phyloP scores from a whole-genome alignment of 192 early-diverging fungal species.

The Lunasporangiospora selenospora region DNA sequence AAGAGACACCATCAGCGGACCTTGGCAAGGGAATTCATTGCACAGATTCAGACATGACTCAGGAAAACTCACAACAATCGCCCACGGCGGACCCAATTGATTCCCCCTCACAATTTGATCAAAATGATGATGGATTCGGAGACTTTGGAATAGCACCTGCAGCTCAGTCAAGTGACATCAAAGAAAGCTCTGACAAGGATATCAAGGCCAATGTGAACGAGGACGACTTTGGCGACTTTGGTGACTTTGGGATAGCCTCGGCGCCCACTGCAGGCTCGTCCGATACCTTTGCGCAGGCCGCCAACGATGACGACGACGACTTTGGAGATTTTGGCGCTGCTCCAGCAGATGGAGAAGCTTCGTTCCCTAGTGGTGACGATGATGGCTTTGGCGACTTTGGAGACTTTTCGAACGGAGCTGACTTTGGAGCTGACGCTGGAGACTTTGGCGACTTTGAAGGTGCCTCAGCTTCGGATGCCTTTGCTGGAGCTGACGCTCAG shows the following conservation, averaged over 20 bases:
- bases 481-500: conserved; percentile 11
- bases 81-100: too few species aligned
- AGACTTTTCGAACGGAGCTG: conserved; percentile 10
- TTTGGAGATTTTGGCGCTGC: conserved; percentile 11
- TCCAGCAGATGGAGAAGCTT: background rate
- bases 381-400: conserved; percentile 47
- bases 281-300: too few species aligned
- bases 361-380: conserved; percentile 22
- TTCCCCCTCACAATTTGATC: too few species aligned
- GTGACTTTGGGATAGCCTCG: conserved; percentile 12
- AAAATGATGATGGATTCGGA: conserved; percentile 21
- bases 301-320: conserved; percentile 3
- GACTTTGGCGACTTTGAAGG: conserved; percentile 45
- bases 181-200: background rate
- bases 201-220: background rate
- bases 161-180: too few species aligned
- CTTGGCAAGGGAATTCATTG: too few species aligned
- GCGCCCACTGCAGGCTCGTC: background rate
- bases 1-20: too few species aligned
- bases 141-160: conserved; percentile 30
- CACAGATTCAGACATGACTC: too few species aligned
- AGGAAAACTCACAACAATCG: too few species aligned
- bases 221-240: conserved; percentile 23
- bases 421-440: conserved; percentile 26
- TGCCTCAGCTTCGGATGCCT: conserved; percentile 22